A percentile compares a stretch with the other conserved stretches of the same genome.
Evolutionary conservation across 768 basidiomycete genomes (phyloP).

Genomic region (Boletus vinaceobasis): DNA sequence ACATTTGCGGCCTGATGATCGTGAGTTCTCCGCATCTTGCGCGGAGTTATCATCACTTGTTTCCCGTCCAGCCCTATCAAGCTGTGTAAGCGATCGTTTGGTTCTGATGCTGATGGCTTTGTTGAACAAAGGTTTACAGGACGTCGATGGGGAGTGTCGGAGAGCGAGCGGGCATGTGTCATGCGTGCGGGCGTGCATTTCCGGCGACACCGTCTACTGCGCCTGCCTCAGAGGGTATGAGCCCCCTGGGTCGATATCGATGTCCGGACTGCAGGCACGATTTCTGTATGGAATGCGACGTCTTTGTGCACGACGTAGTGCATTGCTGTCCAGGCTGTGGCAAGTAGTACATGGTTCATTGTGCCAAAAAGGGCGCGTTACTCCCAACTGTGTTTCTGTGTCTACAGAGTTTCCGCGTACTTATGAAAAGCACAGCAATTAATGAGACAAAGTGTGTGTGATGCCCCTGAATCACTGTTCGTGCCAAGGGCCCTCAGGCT

Average conservation of each 20-base stretch:
- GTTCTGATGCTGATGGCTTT: background rate
- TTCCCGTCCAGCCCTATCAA: conserved; percentile 85
- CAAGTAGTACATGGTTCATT: conserved; percentile 33
- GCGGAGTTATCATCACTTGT: conserved; percentile 91
- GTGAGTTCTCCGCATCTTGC: conserved; percentile 97
- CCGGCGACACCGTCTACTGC: conserved; percentile 39
- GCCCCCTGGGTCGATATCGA: conserved; percentile 81
- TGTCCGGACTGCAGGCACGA: conserved; percentile 84
- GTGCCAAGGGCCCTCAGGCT: too few relatives aligned
- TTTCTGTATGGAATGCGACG: conserved; percentile 95
- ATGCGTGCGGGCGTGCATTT: conserved; percentile 77
- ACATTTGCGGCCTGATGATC: conserved; percentile 96
- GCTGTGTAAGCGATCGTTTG: conserved; percentile 62
- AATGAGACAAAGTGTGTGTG: conserved; percentile 31
- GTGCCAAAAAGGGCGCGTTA: background rate
- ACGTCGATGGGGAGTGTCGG: conserved; percentile 38
- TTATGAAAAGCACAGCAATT: too few relatives aligned
- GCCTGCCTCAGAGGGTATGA: conserved; percentile 61
- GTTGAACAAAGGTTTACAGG: conserved; percentile 27
- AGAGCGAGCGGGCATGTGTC: conserved; percentile 48
- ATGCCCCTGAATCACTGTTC: conserved; percentile 65
- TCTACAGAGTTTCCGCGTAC: too few relatives aligned
- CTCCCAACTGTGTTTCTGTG: too few relatives aligned
- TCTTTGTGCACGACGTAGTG: conserved; percentile 92
- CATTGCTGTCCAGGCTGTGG: conserved; percentile 93